Conservation (phyloP, 1,284 basidiomycete genomes). For the Tylopilus sp. region DNA sequence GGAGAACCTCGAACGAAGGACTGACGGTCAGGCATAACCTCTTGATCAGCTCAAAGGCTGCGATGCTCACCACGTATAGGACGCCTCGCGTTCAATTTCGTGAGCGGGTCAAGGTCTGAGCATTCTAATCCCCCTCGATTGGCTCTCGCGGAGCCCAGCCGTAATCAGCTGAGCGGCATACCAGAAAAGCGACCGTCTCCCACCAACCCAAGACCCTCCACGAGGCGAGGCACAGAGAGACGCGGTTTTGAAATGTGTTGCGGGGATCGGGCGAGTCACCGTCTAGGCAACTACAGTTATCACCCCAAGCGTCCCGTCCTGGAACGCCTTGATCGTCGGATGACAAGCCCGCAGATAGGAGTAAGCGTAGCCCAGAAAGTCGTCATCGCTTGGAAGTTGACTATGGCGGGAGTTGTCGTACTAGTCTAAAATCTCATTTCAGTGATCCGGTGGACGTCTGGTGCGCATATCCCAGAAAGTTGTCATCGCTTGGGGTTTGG, state of each 20-base stretch:
- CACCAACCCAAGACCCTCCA: constrained; percentile 39
- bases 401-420: too few species aligned
- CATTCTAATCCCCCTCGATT: constrained; percentile 41
- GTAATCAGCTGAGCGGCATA: constrained; percentile 44
- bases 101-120: constrained; percentile 50
- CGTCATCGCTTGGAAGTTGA: background rate
- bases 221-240: constrained; percentile 35
- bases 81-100: constrained; percentile 18
- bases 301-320: constrained; percentile 21
- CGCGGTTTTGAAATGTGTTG: constrained; percentile 40
- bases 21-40: too few species aligned
- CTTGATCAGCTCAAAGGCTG: constrained; percentile 46
- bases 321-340: constrained; percentile 29
- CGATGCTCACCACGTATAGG: constrained; percentile 42
- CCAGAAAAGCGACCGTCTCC: constrained; percentile 38
- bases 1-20: too few species aligned
- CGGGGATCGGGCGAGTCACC: constrained; percentile 39
- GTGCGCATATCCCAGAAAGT: too few species aligned
- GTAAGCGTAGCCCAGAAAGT: background rate
- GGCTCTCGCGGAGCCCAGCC: constrained; percentile 45
- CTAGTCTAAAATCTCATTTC: too few species aligned
- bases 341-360: background rate
- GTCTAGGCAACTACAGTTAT: background rate
- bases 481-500: too few species aligned
- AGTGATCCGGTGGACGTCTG: too few species aligned